These are phyloP conservation scores for Rhizopogon roseolus DNA, from an alignment of 768 basidiomycete genomes.

Conservation along the genomic window DNA sequence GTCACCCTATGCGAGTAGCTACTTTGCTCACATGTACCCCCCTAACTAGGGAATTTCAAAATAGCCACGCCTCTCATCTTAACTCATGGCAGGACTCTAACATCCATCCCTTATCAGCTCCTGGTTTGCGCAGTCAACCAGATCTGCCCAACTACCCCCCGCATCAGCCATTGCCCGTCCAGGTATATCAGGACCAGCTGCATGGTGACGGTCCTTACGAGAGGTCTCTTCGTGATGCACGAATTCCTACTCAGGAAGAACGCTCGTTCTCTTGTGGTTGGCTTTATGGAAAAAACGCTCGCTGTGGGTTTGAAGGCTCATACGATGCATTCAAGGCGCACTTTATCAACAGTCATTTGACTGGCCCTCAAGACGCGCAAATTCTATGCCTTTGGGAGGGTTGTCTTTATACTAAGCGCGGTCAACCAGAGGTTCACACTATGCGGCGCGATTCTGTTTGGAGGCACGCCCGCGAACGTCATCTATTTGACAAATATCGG, in stretches of 20 bases:
- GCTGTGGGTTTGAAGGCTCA: background rate
- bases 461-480: background rate
- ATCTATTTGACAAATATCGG: background rate
- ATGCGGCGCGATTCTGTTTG: background rate
- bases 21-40: background rate
- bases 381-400: background rate
- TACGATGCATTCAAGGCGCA: background rate
- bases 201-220: too few relatives aligned
- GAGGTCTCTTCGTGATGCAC: too few relatives aligned
- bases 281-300: background rate
- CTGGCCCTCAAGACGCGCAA: background rate
- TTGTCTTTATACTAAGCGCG: background rate
- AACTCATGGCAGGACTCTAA: too few relatives aligned
- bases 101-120: too few relatives aligned
- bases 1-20: background rate
- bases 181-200: too few relatives aligned
- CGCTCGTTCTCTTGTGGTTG: background rate
- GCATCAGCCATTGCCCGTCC: too few relatives aligned
- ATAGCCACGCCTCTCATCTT: too few relatives aligned
- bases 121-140: too few relatives aligned
- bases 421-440: too few relatives aligned
- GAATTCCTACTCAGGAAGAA: too few relatives aligned
- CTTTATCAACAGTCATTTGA: background rate
- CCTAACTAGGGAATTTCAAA: background rate
- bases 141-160: too few relatives aligned